Conservation (phyloP, 176 grass and related monocot genomes). For the barley (Hordeum vulgare) region MorexV3_pseudomolecules_assembly NC_058520.1:604364066-604364565, state of each 20-base stretch:
- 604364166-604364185: no score
- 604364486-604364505: background rate
- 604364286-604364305: background rate
- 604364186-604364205: no score
- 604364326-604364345: background rate
- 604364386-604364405: background rate
- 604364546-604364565: background rate
- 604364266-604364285: background rate
- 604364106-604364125: background rate
- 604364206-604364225: background rate
- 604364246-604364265: no score
- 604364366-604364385: background rate
- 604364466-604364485: background rate
- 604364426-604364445: background rate
- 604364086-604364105: background rate
- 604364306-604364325: background rate
- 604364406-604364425: background rate
- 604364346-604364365: background rate
- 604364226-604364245: background rate
- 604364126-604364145: no score
- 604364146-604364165: no score
- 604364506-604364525: background rate
- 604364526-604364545: background rate
- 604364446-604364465: no score
- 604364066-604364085: no score